Evolutionary conservation across 148 eudicot genomes (phyloP).

Genomic region (Simmondsia chinensis): DNA sequence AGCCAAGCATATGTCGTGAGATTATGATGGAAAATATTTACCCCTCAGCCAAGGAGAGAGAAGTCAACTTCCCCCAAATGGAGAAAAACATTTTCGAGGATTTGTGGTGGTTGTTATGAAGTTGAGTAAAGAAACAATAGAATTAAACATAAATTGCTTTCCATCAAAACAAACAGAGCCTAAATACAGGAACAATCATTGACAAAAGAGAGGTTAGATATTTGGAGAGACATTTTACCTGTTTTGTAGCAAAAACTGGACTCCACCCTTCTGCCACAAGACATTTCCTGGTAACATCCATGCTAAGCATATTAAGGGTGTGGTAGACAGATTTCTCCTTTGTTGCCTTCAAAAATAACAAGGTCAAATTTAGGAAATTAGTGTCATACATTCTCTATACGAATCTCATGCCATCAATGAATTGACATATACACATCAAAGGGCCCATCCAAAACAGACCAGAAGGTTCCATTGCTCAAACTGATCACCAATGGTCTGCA

Average conservation of each 20-base stretch:
- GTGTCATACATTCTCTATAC: no score
- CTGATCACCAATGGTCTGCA: conserved; percentile 71
- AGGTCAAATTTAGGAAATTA: neutral
- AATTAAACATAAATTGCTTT: no score
- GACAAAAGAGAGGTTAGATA: neutral
- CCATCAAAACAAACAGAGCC: no score
- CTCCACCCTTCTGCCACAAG: conserved; percentile 99
- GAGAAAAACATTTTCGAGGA: no score
- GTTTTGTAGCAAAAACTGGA: conserved; percentile 82
- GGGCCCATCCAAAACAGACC: conserved; percentile 32
- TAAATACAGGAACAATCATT: neutral
- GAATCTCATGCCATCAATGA: no score
- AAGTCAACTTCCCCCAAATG: no score
- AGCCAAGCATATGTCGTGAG: no score
- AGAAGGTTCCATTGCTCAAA: conserved; percentile 74
- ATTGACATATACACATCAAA: no score
- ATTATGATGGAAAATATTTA: neutral
- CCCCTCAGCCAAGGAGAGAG: neutral
- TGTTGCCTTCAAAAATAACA: conserved; percentile 46
- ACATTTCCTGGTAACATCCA: conserved; percentile 95
- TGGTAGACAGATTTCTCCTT: conserved; percentile 89
- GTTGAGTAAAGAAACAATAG: no score
- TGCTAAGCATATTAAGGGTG: conserved; percentile 94
- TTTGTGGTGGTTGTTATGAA: no score
- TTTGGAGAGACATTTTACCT: conserved; percentile 30